These are phyloP conservation scores for Hypoxylon rickii DNA, from an alignment of 495 filamentous ascomycete genomes.

Conservation along the genomic window DNA sequence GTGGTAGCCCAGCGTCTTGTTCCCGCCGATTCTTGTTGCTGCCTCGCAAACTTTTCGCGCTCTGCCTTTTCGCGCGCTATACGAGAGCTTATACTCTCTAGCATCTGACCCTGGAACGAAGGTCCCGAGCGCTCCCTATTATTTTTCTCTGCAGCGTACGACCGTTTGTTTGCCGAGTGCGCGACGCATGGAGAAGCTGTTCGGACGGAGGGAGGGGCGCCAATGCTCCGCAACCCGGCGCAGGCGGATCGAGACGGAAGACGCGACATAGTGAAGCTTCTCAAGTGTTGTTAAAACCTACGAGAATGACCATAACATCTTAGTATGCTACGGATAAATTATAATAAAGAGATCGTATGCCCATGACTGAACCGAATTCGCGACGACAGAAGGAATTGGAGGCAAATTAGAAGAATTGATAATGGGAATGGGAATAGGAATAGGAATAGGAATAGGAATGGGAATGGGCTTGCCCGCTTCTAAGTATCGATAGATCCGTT, in stretches of 20 bases:
- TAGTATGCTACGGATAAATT: not conserved
- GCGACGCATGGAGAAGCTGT: slow-evolving; percentile 17
- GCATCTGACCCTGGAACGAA: slow-evolving; percentile 85
- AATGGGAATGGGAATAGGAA: too few species aligned
- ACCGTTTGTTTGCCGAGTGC: slow-evolving; percentile 8
- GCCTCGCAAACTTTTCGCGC: slow-evolving; percentile 64
- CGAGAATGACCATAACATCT: slow-evolving; percentile 9
- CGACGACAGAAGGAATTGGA: slow-evolving; percentile 4
- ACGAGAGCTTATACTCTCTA: slow-evolving; percentile 78
- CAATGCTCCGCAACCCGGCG: slow-evolving; percentile 24
- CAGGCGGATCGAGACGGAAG: slow-evolving; percentile 22
- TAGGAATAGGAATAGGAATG: too few species aligned
- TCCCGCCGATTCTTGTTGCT: slow-evolving; percentile 56
- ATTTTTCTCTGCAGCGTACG: slow-evolving; percentile 34
- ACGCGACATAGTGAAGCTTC: slow-evolving; percentile 29
- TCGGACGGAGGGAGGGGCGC: slow-evolving; percentile 10
- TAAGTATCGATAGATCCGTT: too few species aligned
- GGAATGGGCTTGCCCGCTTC: too few species aligned
- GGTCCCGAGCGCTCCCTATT: slow-evolving; percentile 29
- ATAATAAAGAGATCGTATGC: slow-evolving; percentile 1
- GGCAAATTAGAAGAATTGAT: too few species aligned
- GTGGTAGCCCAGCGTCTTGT: slow-evolving; percentile 64
- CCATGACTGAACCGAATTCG: too few species aligned
- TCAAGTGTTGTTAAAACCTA: not conserved
- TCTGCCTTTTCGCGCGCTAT: slow-evolving; percentile 75